Evolutionary conservation across 2,329 filamentous ascomycete species (phyloP).

Genomic region (Zymoseptoria ardabiliae): DNA sequence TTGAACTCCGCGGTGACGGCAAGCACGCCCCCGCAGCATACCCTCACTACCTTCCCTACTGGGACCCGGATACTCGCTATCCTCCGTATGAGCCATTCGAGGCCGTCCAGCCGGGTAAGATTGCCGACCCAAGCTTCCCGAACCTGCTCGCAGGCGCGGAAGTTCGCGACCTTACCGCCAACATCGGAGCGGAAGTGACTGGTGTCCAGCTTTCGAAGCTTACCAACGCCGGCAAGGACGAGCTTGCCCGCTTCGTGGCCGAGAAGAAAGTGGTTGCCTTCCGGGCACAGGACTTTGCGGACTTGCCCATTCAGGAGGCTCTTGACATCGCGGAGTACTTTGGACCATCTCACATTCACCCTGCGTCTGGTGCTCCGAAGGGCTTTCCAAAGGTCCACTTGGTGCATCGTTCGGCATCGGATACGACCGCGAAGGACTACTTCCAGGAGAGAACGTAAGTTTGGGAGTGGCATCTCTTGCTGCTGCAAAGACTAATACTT

Average conservation of each 20-base stretch:
- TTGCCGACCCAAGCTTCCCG: slow-evolving; percentile 61
- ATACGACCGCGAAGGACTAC: slow-evolving; percentile 54
- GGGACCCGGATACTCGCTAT: slow-evolving; percentile 39
- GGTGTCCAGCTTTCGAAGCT: slow-evolving; percentile 66
- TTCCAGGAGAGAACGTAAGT: slow-evolving; percentile 55
- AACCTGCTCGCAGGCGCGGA: slow-evolving; percentile 55
- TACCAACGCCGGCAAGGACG: slow-evolving; percentile 62
- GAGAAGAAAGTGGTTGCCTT: slow-evolving; percentile 74
- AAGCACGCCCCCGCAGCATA: slow-evolving; percentile 54
- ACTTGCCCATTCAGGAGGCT: slow-evolving; percentile 62
- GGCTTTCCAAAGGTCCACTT: slow-evolving; percentile 70
- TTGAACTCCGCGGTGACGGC: slow-evolving; percentile 47
- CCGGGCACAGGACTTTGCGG: slow-evolving; percentile 60
- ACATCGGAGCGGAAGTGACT: slow-evolving; percentile 64
- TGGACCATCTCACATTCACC: slow-evolving; percentile 74
- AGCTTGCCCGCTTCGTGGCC: slow-evolving; percentile 67
- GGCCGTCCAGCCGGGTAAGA: slow-evolving; percentile 67
- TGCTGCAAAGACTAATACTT: not conserved
- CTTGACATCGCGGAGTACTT: slow-evolving; percentile 68
- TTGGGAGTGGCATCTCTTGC: not conserved
- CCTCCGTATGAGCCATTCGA: slow-evolving; percentile 61
- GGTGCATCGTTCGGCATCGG: slow-evolving; percentile 64
- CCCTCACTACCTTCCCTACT: slow-evolving; percentile 51
- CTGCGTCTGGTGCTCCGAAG: slow-evolving; percentile 66
- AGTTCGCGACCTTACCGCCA: slow-evolving; percentile 59